Evolutionary conservation across 2,329 filamentous ascomycete species (phyloP).

Genomic region (Trichoderma sp.): DNA sequence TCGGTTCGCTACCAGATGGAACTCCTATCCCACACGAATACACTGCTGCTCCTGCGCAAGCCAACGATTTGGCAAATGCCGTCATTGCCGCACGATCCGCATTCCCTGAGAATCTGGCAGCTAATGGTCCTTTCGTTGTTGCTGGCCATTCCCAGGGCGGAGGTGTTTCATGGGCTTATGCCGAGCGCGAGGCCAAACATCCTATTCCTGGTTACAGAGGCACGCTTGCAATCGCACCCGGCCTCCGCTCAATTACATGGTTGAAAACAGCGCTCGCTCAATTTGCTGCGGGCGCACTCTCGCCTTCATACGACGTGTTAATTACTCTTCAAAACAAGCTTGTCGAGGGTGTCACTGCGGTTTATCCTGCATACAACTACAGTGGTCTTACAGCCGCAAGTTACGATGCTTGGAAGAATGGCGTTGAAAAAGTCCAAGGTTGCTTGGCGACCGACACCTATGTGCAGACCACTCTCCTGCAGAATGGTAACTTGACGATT

Average conservation of each 20-base stretch:
- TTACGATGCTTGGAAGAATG: not conserved
- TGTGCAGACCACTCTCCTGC: not conserved
- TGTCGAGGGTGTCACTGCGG: not conserved
- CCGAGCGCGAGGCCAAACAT: not conserved
- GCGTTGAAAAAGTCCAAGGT: not conserved
- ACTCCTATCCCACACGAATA: not conserved
- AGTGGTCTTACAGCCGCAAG: not conserved
- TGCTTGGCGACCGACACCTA: not conserved
- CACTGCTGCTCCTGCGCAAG: not conserved
- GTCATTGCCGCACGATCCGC: not conserved
- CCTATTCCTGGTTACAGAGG: not conserved
- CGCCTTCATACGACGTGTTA: not conserved
- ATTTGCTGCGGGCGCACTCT: not conserved
- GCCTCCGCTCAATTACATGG: not conserved
- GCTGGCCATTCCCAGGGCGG: not conserved
- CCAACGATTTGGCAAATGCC: not conserved
- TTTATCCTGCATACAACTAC: not conserved
- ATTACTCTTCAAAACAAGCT: not conserved
- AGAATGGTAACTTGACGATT: not conserved
- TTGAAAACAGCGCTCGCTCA: not conserved
- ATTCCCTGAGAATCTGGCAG: not conserved
- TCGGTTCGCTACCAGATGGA: not conserved
- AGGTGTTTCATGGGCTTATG: not conserved
- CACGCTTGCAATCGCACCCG: not conserved
- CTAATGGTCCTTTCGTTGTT: not conserved